These are phyloP conservation scores for Dionaea muscipula DNA, from an alignment of 179 eudicot genomes.

Conservation along the genomic window DNA sequence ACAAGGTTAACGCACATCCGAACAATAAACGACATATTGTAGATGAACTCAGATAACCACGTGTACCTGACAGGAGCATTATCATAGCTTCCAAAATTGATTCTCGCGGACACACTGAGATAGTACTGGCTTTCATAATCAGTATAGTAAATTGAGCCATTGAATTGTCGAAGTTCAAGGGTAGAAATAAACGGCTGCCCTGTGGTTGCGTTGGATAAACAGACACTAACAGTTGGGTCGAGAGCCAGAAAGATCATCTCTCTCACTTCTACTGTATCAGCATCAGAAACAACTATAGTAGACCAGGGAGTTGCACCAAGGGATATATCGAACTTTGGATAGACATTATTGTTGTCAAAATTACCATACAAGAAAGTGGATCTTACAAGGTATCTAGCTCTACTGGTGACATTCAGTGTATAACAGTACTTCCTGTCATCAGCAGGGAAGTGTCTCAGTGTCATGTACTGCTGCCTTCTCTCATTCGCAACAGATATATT, in stretches of 20 bases:
- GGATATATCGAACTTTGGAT: conserved; percentile 90
- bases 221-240: conserved; percentile 74
- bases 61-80: conserved; percentile 75
- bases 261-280: conserved; percentile 50
- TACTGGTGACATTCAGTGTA: conserved; percentile 52
- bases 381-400: conserved; percentile 77
- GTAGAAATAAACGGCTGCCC: conserved; percentile 92
- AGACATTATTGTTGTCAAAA: conserved; percentile 66
- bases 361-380: conserved; percentile 89
- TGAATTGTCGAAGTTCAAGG: conserved; percentile 86
- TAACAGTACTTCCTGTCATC: conserved; percentile 85
- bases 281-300: conserved; percentile 87
- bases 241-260: conserved; percentile 81
- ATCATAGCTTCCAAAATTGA: conserved; percentile 85
- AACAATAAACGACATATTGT: too few species aligned
- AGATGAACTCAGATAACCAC: neutral
- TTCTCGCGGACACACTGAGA: conserved; percentile 82
- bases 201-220: conserved; percentile 90
- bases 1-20: too few species aligned
- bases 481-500: conserved; percentile 51
- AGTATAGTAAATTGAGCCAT: conserved; percentile 68
- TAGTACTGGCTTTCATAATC: conserved; percentile 54
- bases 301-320: conserved; percentile 94
- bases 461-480: conserved; percentile 55
- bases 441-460: conserved; percentile 63